These are phyloP conservation scores for Phytophthora cajani DNA, from an alignment of 352 stramenopile species.

Conservation along the genomic window DNA sequence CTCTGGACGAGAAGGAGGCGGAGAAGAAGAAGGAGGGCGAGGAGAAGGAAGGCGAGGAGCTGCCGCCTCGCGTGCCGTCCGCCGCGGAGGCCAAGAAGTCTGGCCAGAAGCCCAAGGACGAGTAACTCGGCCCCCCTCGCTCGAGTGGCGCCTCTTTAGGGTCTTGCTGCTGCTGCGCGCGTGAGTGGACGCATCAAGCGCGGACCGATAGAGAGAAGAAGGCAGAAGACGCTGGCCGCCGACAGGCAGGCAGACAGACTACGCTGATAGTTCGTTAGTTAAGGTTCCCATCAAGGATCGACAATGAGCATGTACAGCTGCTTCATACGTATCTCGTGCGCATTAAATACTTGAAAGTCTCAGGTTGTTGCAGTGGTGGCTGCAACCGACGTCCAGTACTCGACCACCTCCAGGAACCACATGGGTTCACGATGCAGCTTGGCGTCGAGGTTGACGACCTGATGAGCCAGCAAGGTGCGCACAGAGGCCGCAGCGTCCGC, in stretches of 20 bases:
- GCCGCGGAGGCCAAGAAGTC: slow-evolving; percentile 42
- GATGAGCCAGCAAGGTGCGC: slow-evolving; percentile 59
- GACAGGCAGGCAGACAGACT: not conserved
- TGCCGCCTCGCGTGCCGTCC: slow-evolving; percentile 38
- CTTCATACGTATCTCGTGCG: slow-evolving; percentile 3
- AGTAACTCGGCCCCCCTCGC: slow-evolving; percentile 38
- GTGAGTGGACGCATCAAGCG: slow-evolving; percentile 7
- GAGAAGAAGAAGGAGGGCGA: slow-evolving; percentile 23
- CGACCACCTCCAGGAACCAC: slow-evolving; percentile 78
- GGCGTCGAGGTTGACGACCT: slow-evolving; percentile 60
- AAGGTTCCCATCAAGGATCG: slow-evolving; percentile 38
- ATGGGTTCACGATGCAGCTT: slow-evolving; percentile 68
- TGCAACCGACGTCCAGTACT: slow-evolving; percentile 65
- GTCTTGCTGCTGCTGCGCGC: slow-evolving; percentile 29
- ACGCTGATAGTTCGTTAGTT: slow-evolving; percentile 30
- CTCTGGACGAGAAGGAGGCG: slow-evolving; percentile 40
- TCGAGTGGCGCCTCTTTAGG: slow-evolving; percentile 21
- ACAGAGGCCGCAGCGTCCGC: slow-evolving; percentile 11
- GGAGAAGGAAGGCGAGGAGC: slow-evolving; percentile 22
- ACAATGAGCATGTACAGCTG: slow-evolving; percentile 37
- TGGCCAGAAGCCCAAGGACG: slow-evolving; percentile 55
- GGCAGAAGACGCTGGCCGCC: not conserved
- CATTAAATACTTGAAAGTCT: not conserved
- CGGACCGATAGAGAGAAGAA: slow-evolving; percentile 39
- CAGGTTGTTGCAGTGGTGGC: slow-evolving; percentile 1